Conservation (phyloP, 441 rosid species). For the Pelargonium cotyledonis region DNA sequence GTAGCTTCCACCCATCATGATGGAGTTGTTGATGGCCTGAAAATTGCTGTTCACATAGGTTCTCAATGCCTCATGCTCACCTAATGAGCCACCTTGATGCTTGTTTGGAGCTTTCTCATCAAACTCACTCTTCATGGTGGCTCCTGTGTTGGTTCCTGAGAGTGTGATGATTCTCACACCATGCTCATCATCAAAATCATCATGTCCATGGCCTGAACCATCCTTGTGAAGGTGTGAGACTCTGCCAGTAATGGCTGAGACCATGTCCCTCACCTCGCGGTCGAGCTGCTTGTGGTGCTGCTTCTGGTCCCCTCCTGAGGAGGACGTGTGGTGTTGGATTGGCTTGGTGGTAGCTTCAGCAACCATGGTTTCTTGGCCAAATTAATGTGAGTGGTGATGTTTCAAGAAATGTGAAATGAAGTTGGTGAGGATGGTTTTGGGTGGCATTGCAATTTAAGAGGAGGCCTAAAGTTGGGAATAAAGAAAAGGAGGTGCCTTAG, state of each 20-base stretch:
- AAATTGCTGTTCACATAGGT: conserved; percentile 79
- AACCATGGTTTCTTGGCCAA: conserved; percentile 22
- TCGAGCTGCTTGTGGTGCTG: conserved; percentile 29
- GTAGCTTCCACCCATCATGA: conserved; percentile 62
- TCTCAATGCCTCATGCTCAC: conserved; percentile 35
- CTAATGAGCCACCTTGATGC: conserved; percentile 11
- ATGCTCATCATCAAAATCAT: conserved; percentile 31
- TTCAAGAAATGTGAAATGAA: background rate
- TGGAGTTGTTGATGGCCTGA: conserved; percentile 83
- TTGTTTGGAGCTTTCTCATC: conserved; percentile 27
- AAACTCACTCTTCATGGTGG: conserved; percentile 56
- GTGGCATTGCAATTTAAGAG: conserved; percentile 1
- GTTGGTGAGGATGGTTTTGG: background rate
- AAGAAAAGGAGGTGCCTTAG: conserved; percentile 31
- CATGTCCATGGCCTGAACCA: conserved; percentile 34
- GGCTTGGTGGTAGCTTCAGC: conserved; percentile 30
- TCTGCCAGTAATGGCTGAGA: conserved; percentile 45
- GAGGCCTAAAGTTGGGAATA: conserved; percentile 17
- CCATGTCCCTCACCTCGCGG: conserved; percentile 52
- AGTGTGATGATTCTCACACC: conserved; percentile 61
- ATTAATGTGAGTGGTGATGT: background rate
- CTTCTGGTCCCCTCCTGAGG: conserved; percentile 29
- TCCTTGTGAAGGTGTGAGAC: conserved; percentile 38
- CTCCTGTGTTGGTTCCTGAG: conserved; percentile 73
- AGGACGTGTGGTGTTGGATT: conserved; percentile 18